phyloP scores from a whole-genome alignment of 805 yeast genomes.

The Candida michaelii region DNA sequence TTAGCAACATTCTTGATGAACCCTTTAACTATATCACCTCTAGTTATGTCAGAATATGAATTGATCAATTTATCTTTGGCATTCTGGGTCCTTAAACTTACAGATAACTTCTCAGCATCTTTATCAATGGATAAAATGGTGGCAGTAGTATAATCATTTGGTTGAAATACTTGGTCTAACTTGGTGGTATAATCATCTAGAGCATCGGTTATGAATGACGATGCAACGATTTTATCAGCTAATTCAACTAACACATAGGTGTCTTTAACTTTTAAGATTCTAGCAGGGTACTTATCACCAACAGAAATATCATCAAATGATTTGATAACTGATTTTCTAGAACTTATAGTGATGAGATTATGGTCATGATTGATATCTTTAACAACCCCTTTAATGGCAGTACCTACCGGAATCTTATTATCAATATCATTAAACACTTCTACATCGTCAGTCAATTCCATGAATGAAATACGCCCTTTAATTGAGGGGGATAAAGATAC shows the following conservation, averaged over 20 bases:
- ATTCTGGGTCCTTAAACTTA: constrained; percentile 56
- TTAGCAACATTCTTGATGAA: constrained; percentile 72
- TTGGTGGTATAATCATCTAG: constrained; percentile 61
- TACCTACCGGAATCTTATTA: constrained; percentile 67
- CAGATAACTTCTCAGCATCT: constrained; percentile 53
- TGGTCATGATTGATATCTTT: constrained; percentile 53
- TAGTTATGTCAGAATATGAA: constrained; percentile 52
- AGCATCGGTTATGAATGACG: constrained; percentile 76
- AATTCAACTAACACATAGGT: constrained; percentile 66
- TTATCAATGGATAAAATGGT: constrained; percentile 50
- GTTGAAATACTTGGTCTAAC: constrained; percentile 47
- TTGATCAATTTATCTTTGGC: constrained; percentile 52
- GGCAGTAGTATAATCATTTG: constrained; percentile 58
- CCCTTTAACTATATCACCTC: constrained; percentile 80
- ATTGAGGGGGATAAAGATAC: constrained; percentile 67
- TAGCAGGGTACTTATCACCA: constrained; percentile 60
- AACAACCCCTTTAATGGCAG: constrained; percentile 62
- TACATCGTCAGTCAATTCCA: constrained; percentile 62
- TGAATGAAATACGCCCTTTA: constrained; percentile 62
- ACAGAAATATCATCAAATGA: constrained; percentile 50
- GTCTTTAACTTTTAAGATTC: constrained; percentile 57
- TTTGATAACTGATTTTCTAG: constrained; percentile 44
- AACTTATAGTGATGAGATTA: constrained; percentile 48
- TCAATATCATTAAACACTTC: constrained; percentile 48
- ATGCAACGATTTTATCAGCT: constrained; percentile 60